A percentile compares a stretch with the other conserved stretches of the same genome.
Evolutionary conservation across 2,329 filamentous ascomycete species (phyloP).

Genomic region (Sphaerulina musiva): DNA sequence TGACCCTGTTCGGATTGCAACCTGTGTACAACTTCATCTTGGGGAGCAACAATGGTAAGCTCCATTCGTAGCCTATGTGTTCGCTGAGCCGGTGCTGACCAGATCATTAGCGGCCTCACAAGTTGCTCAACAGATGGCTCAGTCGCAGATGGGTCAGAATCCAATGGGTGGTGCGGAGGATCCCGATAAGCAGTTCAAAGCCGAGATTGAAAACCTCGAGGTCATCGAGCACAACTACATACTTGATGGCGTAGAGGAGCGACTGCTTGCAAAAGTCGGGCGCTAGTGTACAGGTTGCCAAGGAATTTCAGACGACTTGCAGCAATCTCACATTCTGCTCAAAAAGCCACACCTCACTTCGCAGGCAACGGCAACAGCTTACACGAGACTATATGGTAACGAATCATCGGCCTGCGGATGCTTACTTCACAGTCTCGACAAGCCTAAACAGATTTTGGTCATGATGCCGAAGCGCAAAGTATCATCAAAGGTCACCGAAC

Average conservation of each 20-base stretch:
- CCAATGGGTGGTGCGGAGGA: conserved; percentile 83
- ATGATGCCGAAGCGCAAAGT: too few relatives aligned
- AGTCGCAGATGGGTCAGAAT: conserved; percentile 61
- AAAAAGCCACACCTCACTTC: neutral
- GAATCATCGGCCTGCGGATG: too few relatives aligned
- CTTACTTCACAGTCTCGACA: too few relatives aligned
- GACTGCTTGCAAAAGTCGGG: conserved; percentile 54
- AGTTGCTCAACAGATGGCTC: conserved; percentile 71
- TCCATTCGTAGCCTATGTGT: neutral
- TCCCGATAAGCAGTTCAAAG: conserved; percentile 88
- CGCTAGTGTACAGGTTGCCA: conserved; percentile 12
- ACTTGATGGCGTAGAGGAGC: conserved; percentile 77
- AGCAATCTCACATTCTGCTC: neutral
- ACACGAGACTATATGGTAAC: neutral
- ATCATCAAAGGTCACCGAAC: too few relatives aligned
- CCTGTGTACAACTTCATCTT: conserved; percentile 96
- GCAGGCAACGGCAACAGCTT: too few relatives aligned
- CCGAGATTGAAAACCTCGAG: conserved; percentile 89
- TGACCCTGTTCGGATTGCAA: conserved; percentile 93
- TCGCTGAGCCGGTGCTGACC: neutral
- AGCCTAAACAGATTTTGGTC: too few relatives aligned
- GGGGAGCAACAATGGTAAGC: conserved; percentile 87
- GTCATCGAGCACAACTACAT: conserved; percentile 92
- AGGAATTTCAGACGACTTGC: neutral
- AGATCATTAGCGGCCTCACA: conserved; percentile 68